Evolutionary conservation across 2,329 filamentous ascomycete species (phyloP), one percentile per base, ranked within the genome.

Genomic region (Penicillium crustosum): DNA sequence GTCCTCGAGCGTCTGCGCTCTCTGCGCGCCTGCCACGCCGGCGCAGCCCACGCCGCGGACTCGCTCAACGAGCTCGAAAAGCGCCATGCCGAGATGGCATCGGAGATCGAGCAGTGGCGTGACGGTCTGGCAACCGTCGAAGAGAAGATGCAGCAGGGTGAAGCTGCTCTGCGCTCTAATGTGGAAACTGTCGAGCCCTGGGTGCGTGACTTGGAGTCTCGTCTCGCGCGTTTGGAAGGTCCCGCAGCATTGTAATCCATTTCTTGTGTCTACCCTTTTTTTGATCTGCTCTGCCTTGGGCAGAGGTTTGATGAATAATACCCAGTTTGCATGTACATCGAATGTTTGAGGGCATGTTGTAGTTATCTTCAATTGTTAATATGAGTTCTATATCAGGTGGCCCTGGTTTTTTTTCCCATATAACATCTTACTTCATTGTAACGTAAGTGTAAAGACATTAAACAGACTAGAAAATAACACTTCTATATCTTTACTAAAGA

Each of bases 1-100:
- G 81, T 97, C 10, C 81, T 99, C 12, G 92, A 97, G 68, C 85
- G 94, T 27, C 79, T 99, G 50, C 84, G 93, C 57, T 95, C 91
- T 9, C 80, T 99, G 55, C 84, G 90, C 58, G 86, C 88, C 15
- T 88, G 97, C 49, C 94, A 99, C 70, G 87, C 90, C 0, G 91
- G 93, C 67, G 94, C 94, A 0, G 93, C 91, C 27, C 86, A 86
- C 33, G 93, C 93, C 1, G 87, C 87, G 59, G 87, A 90, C 67
- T 90, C 88, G 8, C 78, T 99, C 52, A 86, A 89, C 53, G 85
- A 85, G 49, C 81, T 97, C 41, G 93, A 96, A 75, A 85, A 82
- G 69, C 83, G 87, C 62, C 94, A 97, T 75, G 83, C 82, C 1
- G 91, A 94, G 61, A 93, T 94, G 85, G 86, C 87, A 25, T 81